Conservation (phyloP, 148 eudicot species). For the Euryodendron excelsum region DNA sequence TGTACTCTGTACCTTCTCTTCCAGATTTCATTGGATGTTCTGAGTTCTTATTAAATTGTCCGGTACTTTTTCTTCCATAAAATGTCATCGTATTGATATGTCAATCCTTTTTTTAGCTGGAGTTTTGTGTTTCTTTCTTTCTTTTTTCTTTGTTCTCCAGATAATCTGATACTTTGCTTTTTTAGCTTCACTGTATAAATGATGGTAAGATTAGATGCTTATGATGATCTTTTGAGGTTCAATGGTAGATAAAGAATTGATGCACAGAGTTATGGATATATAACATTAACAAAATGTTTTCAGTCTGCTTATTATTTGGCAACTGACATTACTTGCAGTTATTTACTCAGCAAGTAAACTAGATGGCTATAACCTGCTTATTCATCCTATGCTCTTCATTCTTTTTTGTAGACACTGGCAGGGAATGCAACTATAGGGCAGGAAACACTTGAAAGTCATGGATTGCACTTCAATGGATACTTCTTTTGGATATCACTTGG, state of each 20-base stretch:
- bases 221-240: neutral
- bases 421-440: conserved; percentile 61
- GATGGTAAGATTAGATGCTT: neutral
- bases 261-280: neutral
- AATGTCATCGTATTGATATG: neutral
- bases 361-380: neutral
- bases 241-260: too few species aligned
- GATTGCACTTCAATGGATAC: conserved; percentile 46
- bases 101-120: neutral
- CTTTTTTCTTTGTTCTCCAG: neutral
- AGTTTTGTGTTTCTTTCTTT: neutral
- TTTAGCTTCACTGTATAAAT: too few species aligned
- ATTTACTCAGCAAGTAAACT: neutral
- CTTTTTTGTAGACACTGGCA: conserved; percentile 31
- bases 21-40: neutral
- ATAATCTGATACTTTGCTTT: neutral
- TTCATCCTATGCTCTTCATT: neutral
- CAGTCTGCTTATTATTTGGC: neutral
- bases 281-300: too few species aligned
- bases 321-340: neutral
- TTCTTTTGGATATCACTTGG: conserved; percentile 61
- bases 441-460: conserved; percentile 55
- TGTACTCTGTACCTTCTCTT: neutral
- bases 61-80: neutral
- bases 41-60: neutral